Percentiles rank a stretch among this genome's conserved stretches.
These are phyloP conservation scores for Ustilago trichophora DNA, from an alignment of 1,284 basidiomycete genomes.

Conservation along the genomic window DNA sequence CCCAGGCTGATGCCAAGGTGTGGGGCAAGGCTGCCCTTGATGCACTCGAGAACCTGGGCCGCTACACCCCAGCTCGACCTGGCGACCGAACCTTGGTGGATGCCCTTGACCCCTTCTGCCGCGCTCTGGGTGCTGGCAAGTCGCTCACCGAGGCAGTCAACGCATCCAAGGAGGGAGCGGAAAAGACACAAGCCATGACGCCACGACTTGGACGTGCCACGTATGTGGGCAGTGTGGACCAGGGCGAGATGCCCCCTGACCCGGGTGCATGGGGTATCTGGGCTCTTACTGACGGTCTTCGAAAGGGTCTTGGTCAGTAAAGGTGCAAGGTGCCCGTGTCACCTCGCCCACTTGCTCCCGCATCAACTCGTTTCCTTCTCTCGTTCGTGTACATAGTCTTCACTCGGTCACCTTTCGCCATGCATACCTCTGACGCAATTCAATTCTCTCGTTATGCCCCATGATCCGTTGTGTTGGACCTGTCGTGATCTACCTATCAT, in stretches of 20 bases:
- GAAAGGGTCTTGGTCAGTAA: constrained; percentile 52
- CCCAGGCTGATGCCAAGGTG: constrained; percentile 48
- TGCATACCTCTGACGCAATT: background rate
- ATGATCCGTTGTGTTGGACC: no score
- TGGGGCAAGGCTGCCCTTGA: constrained; percentile 58
- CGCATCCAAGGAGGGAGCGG: constrained; percentile 69
- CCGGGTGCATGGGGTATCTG: constrained; percentile 72
- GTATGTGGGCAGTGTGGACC: constrained; percentile 68
- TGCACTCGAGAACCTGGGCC: constrained; percentile 62
- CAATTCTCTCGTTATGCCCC: constrained; percentile 5
- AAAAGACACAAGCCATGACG: constrained; percentile 70
- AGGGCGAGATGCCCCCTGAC: constrained; percentile 68
- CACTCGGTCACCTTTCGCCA: background rate
- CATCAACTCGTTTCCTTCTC: no score
- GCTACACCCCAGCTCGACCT: constrained; percentile 71
- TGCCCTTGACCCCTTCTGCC: constrained; percentile 71
- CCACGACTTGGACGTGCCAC: constrained; percentile 71
- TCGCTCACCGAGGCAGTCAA: constrained; percentile 67
- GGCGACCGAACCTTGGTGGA: constrained; percentile 73
- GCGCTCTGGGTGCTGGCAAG: constrained; percentile 62
- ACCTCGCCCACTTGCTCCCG: no score
- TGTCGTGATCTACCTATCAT: no score
- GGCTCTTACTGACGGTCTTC: constrained; percentile 66
- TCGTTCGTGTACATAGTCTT: no score
- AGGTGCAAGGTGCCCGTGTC: no score